Evolutionary conservation across 108 stramenopile genomes (phyloP).

Genomic region (Skeletonema tropicum): DNA sequence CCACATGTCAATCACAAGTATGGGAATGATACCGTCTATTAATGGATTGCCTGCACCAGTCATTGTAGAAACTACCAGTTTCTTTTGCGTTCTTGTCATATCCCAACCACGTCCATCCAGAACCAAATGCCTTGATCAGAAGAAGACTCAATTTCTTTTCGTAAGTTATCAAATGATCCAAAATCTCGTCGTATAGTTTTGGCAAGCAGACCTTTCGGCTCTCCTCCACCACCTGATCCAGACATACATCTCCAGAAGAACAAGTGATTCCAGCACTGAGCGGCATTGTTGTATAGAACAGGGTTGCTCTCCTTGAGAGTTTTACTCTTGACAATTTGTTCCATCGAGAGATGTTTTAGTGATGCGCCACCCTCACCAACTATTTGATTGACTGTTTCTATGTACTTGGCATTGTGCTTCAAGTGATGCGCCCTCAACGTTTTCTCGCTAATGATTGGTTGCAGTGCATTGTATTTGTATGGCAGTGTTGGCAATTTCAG

Average conservation of each 20-base stretch:
- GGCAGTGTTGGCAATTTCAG: slow-evolving; percentile 56
- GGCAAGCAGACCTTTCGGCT: slow-evolving; percentile 53
- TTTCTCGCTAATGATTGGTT: slow-evolving; percentile 53
- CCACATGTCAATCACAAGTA: slow-evolving; percentile 89
- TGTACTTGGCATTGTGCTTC: slow-evolving; percentile 65
- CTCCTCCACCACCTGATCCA: slow-evolving; percentile 53
- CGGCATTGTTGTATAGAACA: slow-evolving; percentile 70
- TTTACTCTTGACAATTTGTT: slow-evolving; percentile 39
- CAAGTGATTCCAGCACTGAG: slow-evolving; percentile 70
- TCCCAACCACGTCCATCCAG: slow-evolving; percentile 90
- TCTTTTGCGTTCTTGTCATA: slow-evolving; percentile 54
- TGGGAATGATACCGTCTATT: slow-evolving; percentile 66
- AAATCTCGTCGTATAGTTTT: slow-evolving; percentile 47
- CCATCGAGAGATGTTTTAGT: slow-evolving; percentile 33
- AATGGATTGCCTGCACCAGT: slow-evolving; percentile 52
- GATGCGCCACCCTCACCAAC: slow-evolving; percentile 29
- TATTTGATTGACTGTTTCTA: slow-evolving; percentile 44
- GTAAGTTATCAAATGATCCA: slow-evolving; percentile 45
- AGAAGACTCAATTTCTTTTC: slow-evolving; percentile 32
- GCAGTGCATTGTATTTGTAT: slow-evolving; percentile 58
- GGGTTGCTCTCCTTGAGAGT: slow-evolving; percentile 23
- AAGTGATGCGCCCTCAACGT: slow-evolving; percentile 71
- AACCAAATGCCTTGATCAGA: slow-evolving; percentile 59
- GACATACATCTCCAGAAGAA: slow-evolving; percentile 84
- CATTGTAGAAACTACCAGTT: slow-evolving; percentile 48